Evolutionary conservation across 2,329 filamentous ascomycete species (phyloP), one percentile per base, ranked within the genome.

Genomic region (Davidsoniella neocaledoniae): DNA sequence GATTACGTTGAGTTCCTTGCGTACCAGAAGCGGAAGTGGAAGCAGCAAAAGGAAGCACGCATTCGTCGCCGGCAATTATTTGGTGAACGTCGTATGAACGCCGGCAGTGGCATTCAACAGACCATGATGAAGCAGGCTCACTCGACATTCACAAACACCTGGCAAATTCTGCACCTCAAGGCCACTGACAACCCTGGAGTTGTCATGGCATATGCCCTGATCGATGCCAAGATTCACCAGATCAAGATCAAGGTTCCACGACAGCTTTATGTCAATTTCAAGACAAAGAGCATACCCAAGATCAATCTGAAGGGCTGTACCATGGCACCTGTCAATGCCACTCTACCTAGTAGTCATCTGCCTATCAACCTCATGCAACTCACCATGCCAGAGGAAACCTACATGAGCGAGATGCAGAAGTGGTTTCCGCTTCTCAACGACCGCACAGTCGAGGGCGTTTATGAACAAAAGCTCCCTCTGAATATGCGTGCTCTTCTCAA

Each of bases 11-110:
- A 77, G 0, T 98, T 94, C 70, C 64, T 99, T 48, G 74, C 83
- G 59, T 96, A 96, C 59, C 91, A 98, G 62, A 99, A 99, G 65
- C 79, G 88, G 67, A 98, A 98, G 65, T 99, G 91, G 91, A 95
- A 90, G 68, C 82, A 96, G 37, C 91, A 99, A 62, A 94, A 87
- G 60, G 83, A 94, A 62, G 87, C 90, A 33, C 79, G 91, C 19
- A 73, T 81, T 53, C 80, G 90, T 41, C 76, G 93, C 55, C 77
- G 90, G 45, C 91, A 98, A 62, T 70, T 98, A 1, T 98, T 98
- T 58, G 91, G 91, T 53, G 90, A 98, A 58, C 81, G 83, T 51
- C 76, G 80, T 53, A 69, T 70, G 9, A 57, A 61, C 39, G 56
- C 58, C 6, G 47, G 49, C 9, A 81, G 81, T 50, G 74, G 64